These are phyloP conservation scores for Fusarium sublunatum DNA, from an alignment of 2,329 filamentous ascomycete species.

Conservation along the genomic window DNA sequence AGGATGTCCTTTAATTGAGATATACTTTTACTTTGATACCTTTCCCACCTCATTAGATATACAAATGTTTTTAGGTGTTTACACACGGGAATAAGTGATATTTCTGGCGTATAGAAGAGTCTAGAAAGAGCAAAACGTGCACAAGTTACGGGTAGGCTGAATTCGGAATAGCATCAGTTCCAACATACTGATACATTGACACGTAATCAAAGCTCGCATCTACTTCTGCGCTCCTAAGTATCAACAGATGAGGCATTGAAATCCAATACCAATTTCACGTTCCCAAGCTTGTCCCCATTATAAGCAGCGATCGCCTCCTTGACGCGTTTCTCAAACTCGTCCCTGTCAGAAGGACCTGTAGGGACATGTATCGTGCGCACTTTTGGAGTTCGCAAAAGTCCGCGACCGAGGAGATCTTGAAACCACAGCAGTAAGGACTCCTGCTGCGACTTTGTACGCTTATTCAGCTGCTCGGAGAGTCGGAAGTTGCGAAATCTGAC, in stretches of 20 bases:
- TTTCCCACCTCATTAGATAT: too few species aligned
- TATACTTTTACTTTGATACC: too few species aligned
- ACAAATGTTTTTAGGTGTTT: too few species aligned
- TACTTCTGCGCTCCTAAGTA: too few species aligned
- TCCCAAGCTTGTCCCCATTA: background rate
- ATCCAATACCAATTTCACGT: conserved; percentile 6
- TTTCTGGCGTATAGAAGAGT: too few species aligned
- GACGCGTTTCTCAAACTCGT: conserved; percentile 3
- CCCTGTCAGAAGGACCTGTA: background rate
- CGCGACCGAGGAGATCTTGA: conserved; percentile 1
- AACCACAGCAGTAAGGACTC: conserved; percentile 19
- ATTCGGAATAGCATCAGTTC: too few species aligned
- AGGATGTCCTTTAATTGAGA: too few species aligned
- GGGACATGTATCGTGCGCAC: conserved; percentile 2
- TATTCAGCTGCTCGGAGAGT: conserved; percentile 11
- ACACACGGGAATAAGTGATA: too few species aligned
- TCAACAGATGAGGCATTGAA: background rate
- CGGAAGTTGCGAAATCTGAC: conserved; percentile 16
- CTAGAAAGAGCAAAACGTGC: too few species aligned
- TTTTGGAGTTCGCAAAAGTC: conserved; percentile 2
- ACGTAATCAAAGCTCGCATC: rapidly evolving
- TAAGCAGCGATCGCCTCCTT: background rate
- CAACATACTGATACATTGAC: too few species aligned
- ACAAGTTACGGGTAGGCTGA: too few species aligned
- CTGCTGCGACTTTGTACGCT: conserved; percentile 2